Percentiles rank a stretch among this genome's conserved stretches.
Evolutionary conservation across 441 rosid species (phyloP).

Genomic region (Mallotus repandus): DNA sequence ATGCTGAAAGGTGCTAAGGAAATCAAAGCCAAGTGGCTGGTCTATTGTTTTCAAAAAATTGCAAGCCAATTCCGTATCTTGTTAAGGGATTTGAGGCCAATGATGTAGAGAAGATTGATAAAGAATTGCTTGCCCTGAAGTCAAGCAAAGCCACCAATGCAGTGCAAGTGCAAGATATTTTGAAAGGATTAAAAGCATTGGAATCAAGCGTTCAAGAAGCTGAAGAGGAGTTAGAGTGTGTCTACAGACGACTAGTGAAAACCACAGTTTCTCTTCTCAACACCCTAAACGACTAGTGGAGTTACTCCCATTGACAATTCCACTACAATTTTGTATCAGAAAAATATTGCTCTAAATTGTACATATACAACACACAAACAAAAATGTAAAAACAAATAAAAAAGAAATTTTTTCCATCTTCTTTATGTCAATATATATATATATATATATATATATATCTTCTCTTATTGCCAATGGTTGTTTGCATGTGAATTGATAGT

Average conservation of each 20-base stretch:
- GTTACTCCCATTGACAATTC: not conserved
- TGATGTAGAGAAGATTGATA: not conserved
- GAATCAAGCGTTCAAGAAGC: not conserved
- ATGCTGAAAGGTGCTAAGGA: conserved; percentile 19
- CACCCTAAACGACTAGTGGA: not conserved
- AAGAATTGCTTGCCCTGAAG: not conserved
- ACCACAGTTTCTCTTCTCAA: not conserved
- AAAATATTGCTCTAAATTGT: not conserved
- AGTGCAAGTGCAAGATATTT: not conserved
- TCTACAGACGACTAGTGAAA: not conserved
- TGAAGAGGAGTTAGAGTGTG: not conserved
- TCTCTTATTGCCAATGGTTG: no score
- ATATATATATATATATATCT: no score
- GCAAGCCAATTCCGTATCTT: not conserved
- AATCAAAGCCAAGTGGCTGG: not conserved
- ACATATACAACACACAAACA: not conserved
- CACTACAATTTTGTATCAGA: not conserved
- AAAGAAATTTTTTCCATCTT: no score
- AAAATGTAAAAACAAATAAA: not conserved
- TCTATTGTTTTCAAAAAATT: not conserved
- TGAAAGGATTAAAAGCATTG: not conserved
- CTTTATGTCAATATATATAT: no score
- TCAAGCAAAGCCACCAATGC: not conserved
- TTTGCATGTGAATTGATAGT: no score
- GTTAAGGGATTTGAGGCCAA: not conserved